phyloP scores from a whole-genome alignment of 2,329 filamentous ascomycete genomes.

The Coniella lustricola region DNA sequence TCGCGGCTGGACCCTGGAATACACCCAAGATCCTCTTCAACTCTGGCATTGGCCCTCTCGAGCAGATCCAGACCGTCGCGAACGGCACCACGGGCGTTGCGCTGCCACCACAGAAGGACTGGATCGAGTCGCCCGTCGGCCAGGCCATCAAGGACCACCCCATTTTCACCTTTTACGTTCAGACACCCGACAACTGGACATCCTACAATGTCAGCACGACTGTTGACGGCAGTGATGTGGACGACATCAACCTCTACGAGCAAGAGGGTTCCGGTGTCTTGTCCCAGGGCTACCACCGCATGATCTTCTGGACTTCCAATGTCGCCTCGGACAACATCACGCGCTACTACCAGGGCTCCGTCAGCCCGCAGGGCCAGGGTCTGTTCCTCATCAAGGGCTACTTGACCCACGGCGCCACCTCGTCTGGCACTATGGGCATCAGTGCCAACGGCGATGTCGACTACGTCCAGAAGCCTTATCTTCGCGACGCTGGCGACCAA shows the following conservation, averaged over 20 bases:
- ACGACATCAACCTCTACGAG: constrained; percentile 18
- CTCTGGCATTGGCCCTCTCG: constrained; percentile 19
- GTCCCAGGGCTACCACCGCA: constrained; percentile 20
- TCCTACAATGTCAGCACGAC: constrained; percentile 15
- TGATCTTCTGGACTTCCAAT: constrained; percentile 20
- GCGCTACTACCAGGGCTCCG: constrained; percentile 22
- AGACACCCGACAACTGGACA: constrained; percentile 15
- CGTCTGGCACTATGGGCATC: constrained; percentile 21
- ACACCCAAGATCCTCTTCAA: constrained; percentile 17
- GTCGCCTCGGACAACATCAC: constrained; percentile 19
- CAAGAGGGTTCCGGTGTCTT: constrained; percentile 19
- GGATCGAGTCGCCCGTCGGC: constrained; percentile 12
- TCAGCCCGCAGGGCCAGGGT: constrained; percentile 16
- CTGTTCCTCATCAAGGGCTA: constrained; percentile 19
- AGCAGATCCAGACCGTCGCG: constrained; percentile 18
- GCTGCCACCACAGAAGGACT: constrained; percentile 10
- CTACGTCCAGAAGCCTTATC: constrained; percentile 19
- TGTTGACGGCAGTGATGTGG: constrained; percentile 9
- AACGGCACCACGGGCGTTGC: constrained; percentile 14
- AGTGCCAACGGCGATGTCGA: constrained; percentile 19
- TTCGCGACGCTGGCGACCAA: constrained; percentile 16
- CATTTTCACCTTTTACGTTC: constrained; percentile 18
- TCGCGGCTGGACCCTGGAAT: constrained; percentile 19
- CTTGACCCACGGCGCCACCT: constrained; percentile 22
- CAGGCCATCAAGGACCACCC: constrained; percentile 13